Conservation (phyloP, 2,329 filamentous ascomycete genomes). For the Cryoendolithus antarcticus region DNA sequence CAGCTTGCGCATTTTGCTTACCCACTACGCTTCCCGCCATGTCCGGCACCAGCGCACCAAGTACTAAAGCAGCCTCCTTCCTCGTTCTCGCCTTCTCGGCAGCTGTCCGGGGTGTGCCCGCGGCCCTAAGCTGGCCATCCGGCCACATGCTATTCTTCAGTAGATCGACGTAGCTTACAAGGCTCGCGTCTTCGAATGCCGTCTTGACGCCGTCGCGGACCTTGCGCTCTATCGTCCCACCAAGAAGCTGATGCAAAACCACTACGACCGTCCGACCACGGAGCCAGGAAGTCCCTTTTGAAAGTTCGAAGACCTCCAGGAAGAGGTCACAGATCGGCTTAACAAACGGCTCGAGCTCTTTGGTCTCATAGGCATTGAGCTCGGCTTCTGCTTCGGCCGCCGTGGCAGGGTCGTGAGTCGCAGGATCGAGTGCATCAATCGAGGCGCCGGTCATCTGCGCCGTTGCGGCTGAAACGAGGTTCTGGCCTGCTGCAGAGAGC, state of each 20-base stretch:
- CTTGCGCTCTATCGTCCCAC: constrained; percentile 91
- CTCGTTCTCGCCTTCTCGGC: constrained; percentile 68
- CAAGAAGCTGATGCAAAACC: constrained; percentile 86
- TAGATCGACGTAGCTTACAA: constrained; percentile 62
- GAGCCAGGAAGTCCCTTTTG: constrained; percentile 93
- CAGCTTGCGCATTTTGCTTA: constrained; percentile 77
- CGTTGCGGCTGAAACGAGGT: constrained; percentile 64
- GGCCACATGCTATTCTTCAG: constrained; percentile 77
- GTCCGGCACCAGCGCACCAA: constrained; percentile 83
- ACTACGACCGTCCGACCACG: constrained; percentile 91
- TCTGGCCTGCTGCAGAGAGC: constrained; percentile 83
- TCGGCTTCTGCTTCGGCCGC: constrained; percentile 80
- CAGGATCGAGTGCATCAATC: constrained; percentile 30
- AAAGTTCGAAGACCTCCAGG: constrained; percentile 87
- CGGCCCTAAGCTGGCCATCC: constrained; percentile 43
- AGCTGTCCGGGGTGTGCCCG: constrained; percentile 45
- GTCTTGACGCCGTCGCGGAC: constrained; percentile 71
- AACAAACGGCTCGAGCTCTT: constrained; percentile 85
- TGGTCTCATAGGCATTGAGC: constrained; percentile 81
- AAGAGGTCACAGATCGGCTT: constrained; percentile 98
- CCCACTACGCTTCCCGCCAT: constrained; percentile 88
- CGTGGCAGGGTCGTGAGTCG: constrained; percentile 34
- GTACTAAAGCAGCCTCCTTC: constrained; percentile 76
- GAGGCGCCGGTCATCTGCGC: constrained; percentile 34
- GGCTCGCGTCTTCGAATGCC: constrained; percentile 62